phyloP scores from a whole-genome alignment of 192 early-diverging fungal species.

The Thoreauomyces humboldtii region DNA sequence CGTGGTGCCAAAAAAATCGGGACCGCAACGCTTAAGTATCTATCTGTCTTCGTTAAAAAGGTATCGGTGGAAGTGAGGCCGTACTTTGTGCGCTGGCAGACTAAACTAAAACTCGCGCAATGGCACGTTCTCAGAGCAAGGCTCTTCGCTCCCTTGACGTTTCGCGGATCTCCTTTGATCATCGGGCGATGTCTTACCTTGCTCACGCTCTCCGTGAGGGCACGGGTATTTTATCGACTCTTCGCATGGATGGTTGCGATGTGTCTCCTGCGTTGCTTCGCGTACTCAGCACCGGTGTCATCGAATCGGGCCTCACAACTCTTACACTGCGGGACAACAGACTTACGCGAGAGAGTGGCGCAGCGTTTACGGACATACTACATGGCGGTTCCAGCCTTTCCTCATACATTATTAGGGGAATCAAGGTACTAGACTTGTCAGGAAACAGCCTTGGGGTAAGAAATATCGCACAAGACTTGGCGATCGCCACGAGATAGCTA shows the following conservation, averaged over 20 bases:
- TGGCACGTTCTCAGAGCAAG: neutral
- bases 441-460: constrained; percentile 28
- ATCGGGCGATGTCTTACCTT: constrained; percentile 65
- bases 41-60: constrained; percentile 8
- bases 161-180: constrained; percentile 67
- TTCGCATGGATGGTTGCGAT: constrained; percentile 53
- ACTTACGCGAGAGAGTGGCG: constrained; percentile 3
- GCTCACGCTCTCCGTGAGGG: constrained; percentile 56
- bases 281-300: constrained; percentile 45
- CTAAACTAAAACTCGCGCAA: too few species aligned
- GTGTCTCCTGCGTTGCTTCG: constrained; percentile 45
- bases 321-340: constrained; percentile 26
- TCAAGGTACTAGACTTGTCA: constrained; percentile 25
- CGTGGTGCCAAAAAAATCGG: constrained; percentile 8
- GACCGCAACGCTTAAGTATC: neutral
- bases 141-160: constrained; percentile 49
- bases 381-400: neutral
- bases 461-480: neutral
- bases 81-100: too few species aligned
- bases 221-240: constrained; percentile 36
- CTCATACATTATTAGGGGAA: constrained; percentile 1
- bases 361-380: constrained; percentile 10
- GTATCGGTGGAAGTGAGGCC: too few species aligned
- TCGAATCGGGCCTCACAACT: constrained; percentile 20
- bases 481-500: too few species aligned